A percentile compares a stretch with the other conserved stretches of the same genome.
These are phyloP conservation scores for Metschnikowia rubicola DNA, from an alignment of 805 yeast species.

Conservation along the genomic window DNA sequence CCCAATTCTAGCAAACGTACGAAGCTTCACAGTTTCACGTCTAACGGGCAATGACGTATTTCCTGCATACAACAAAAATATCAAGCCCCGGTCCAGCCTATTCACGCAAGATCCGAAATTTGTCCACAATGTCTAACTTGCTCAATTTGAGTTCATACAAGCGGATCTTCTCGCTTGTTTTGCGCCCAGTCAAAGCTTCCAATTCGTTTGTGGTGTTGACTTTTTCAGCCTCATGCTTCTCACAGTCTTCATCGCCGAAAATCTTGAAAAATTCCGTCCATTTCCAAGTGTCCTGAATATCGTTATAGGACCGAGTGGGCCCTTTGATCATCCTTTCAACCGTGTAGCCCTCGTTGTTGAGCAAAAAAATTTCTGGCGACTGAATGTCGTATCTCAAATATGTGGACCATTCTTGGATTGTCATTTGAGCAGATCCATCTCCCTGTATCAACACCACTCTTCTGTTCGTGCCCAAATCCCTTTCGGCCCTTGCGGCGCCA, in stretches of 20 bases:
- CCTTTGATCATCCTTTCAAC: conserved; percentile 86
- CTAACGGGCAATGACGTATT: no score
- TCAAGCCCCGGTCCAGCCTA: no score
- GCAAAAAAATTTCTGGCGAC: conserved; percentile 60
- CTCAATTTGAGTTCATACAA: conserved; percentile 24
- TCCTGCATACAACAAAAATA: no score
- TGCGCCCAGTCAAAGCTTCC: conserved; percentile 13
- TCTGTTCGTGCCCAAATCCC: conserved; percentile 46
- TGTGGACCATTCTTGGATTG: conserved; percentile 75
- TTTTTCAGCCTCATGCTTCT: conserved; percentile 18
- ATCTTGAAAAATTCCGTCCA: conserved; percentile 67
- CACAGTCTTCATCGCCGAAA: conserved; percentile 50
- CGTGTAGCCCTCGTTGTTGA: conserved; percentile 86
- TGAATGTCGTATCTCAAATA: conserved; percentile 55
- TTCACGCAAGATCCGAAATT: conserved; percentile 12
- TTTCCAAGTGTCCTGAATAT: conserved; percentile 75
- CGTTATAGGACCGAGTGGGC: conserved; percentile 71
- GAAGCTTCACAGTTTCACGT: no score
- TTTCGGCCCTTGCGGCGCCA: conserved; percentile 74
- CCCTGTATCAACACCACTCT: conserved; percentile 77
- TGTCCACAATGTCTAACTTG: conserved; percentile 24
- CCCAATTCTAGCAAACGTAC: no score
- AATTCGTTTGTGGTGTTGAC: conserved; percentile 21
- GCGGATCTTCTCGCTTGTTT: conserved; percentile 19
- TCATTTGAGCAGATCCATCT: conserved; percentile 94